A percentile compares a stretch with the other conserved stretches of the same genome.
Evolutionary conservation across 2,329 filamentous ascomycete genomes (phyloP).

Genomic region (Exophiala mesophila): DNA sequence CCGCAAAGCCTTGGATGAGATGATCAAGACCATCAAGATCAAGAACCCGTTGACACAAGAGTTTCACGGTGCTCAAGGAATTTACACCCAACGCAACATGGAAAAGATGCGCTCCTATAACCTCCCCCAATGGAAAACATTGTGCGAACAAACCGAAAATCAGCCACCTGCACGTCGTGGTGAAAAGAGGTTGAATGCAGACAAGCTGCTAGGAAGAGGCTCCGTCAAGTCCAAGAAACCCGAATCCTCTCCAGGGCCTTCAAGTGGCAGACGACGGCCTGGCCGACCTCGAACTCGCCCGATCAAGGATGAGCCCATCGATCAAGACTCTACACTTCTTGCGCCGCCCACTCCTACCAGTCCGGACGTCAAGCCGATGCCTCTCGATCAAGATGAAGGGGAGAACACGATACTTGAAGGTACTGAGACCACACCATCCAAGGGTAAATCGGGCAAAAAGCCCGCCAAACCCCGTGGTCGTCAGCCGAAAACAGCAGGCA

Average conservation of each 20-base stretch:
- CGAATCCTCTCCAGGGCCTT: slow-evolving; percentile 35
- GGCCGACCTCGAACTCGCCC: slow-evolving; percentile 40
- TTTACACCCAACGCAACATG: slow-evolving; percentile 95
- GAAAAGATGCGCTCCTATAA: slow-evolving; percentile 96
- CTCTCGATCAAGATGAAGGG: slow-evolving; percentile 31
- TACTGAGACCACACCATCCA: slow-evolving; percentile 28
- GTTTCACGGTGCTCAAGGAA: slow-evolving; percentile 91
- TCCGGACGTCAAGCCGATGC: slow-evolving; percentile 38
- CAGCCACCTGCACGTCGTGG: slow-evolving; percentile 89
- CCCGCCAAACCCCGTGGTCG: slow-evolving; percentile 36
- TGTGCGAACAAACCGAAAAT: slow-evolving; percentile 92
- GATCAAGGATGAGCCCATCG: slow-evolving; percentile 36
- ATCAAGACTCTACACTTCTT: slow-evolving; percentile 37
- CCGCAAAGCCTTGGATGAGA: slow-evolving; percentile 62
- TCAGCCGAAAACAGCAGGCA: slow-evolving; percentile 46
- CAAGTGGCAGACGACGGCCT: slow-evolving; percentile 37
- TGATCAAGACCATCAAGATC: slow-evolving; percentile 85
- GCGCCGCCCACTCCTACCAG: slow-evolving; percentile 53
- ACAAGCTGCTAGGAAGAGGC: slow-evolving; percentile 25
- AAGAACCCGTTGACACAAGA: slow-evolving; percentile 98
- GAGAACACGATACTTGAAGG: slow-evolving; percentile 26
- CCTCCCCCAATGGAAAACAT: slow-evolving; percentile 86
- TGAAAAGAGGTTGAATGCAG: slow-evolving; percentile 36
- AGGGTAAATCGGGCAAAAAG: slow-evolving; percentile 41
- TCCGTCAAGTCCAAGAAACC: slow-evolving; percentile 42